Conservation (phyloP, 1,284 basidiomycete genomes). For the Melampsora abietis-canadensis region DNA sequence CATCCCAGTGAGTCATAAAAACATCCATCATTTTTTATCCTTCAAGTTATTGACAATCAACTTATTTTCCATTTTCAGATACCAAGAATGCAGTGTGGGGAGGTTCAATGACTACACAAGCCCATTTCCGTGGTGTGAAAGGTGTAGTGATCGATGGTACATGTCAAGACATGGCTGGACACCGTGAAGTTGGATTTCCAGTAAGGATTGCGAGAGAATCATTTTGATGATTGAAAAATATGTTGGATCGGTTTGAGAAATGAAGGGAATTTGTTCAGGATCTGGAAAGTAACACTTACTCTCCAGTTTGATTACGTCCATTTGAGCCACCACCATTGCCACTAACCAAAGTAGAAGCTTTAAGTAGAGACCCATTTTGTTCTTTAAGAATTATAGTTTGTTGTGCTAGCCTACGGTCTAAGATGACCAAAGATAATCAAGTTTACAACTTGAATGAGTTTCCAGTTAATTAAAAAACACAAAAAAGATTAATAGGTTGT, state of each 20-base stretch:
- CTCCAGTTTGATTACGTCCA: background rate
- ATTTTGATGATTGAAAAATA: too few relatives aligned
- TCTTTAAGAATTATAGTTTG: slow-evolving; percentile 86
- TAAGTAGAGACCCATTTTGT: slow-evolving; percentile 76
- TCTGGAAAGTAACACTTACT: background rate
- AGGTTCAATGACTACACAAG: slow-evolving; percentile 82
- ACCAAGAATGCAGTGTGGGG: slow-evolving; percentile 84
- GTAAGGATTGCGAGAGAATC: slow-evolving; percentile 53
- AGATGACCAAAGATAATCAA: slow-evolving; percentile 40
- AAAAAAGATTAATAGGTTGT: slow-evolving; percentile 42
- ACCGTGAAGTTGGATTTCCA: slow-evolving; percentile 65
- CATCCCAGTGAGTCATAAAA: too few relatives aligned
- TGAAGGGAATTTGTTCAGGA: background rate
- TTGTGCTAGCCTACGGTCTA: slow-evolving; percentile 82
- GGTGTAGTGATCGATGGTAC: slow-evolving; percentile 76
- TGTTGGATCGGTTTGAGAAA: background rate
- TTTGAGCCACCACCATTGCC: background rate
- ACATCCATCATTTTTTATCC: too few relatives aligned
- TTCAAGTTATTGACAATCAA: too few relatives aligned
- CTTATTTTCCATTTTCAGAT: too few relatives aligned
- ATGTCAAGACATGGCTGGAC: slow-evolving; percentile 76
- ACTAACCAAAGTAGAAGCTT: slow-evolving; percentile 67
- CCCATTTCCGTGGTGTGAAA: slow-evolving; percentile 64
- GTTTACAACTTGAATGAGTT: slow-evolving; percentile 13
- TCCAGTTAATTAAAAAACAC: too few relatives aligned